Conservation (phyloP, 768 basidiomycete species). For the Coprinopsis marcescibilis region DNA sequence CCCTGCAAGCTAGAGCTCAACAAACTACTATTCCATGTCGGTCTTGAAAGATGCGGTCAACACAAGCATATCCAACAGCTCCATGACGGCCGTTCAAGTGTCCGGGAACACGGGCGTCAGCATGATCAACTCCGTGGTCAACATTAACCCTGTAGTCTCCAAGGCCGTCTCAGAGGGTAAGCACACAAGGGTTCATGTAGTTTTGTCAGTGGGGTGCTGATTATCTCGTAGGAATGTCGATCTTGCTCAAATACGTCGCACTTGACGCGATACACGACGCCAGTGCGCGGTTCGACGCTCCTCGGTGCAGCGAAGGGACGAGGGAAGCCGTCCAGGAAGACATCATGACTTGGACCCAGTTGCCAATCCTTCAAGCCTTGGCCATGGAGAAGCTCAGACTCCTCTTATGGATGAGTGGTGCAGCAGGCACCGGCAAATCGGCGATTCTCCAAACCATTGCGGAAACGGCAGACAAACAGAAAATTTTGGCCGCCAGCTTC, state of each 20-base stretch:
- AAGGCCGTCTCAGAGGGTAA: too few species aligned
- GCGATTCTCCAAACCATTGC: slow-evolving; percentile 7
- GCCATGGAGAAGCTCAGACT: neutral
- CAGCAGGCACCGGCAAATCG: slow-evolving; percentile 8
- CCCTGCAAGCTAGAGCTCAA: too few species aligned
- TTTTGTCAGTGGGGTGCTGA: too few species aligned
- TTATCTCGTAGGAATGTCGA: neutral
- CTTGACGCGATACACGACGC: neutral
- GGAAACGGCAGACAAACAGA: neutral
- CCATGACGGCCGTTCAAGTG: too few species aligned
- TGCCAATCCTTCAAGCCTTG: neutral
- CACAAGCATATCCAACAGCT: too few species aligned
- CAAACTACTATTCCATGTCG: too few species aligned
- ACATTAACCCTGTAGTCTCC: too few species aligned
- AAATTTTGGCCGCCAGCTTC: slow-evolving; percentile 7
- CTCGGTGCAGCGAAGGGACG: neutral
- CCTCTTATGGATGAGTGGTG: slow-evolving; percentile 5
- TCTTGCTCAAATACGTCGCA: neutral
- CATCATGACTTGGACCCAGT: neutral
- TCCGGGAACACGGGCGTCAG: too few species aligned
- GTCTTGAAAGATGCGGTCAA: too few species aligned
- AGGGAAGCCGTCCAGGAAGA: neutral
- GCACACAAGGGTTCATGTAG: too few species aligned
- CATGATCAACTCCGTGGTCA: too few species aligned
- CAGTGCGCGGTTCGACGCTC: neutral